phyloP scores from a whole-genome alignment of 108 stramenopile genomes.

The Nannochloropsis oceanica region DNA sequence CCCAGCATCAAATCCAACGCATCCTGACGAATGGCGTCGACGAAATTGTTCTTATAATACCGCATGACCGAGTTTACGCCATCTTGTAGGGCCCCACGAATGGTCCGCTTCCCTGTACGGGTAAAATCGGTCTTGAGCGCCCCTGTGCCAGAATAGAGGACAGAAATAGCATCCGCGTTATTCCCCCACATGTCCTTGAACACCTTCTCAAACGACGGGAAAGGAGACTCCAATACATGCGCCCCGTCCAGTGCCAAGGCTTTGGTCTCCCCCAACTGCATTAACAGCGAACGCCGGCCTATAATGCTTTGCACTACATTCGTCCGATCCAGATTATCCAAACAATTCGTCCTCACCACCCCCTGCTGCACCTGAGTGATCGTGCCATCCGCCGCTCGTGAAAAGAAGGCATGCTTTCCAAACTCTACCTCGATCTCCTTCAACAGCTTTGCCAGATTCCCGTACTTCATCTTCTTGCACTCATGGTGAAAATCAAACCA shows the following conservation, averaged over 20 bases:
- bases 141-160: constrained; percentile 76
- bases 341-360: constrained; percentile 88
- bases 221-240: constrained; percentile 6
- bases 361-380: constrained; percentile 52
- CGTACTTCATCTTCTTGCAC: constrained; percentile 70
- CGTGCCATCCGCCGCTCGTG: neutral
- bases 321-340: constrained; percentile 94
- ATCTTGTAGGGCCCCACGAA: constrained; percentile 71
- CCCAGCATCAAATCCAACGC: constrained; percentile 83
- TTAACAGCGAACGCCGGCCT: constrained; percentile 55
- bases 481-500: constrained; percentile 98
- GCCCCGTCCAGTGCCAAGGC: constrained; percentile 20
- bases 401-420: constrained; percentile 2
- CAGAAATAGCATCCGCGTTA: constrained; percentile 6
- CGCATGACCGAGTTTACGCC: constrained; percentile 45
- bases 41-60: constrained; percentile 81
- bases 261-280: constrained; percentile 33
- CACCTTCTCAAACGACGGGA: constrained; percentile 6
- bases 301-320: constrained; percentile 89
- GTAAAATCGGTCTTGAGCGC: constrained; percentile 92
- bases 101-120: constrained; percentile 51
- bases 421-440: constrained; percentile 49
- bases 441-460: constrained; percentile 56
- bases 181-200: constrained; percentile 25
- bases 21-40: constrained; percentile 83